These are phyloP conservation scores for Verticillium dahliae DNA, from an alignment of 2,329 filamentous ascomycete species.

Conservation along the genomic window DNA sequence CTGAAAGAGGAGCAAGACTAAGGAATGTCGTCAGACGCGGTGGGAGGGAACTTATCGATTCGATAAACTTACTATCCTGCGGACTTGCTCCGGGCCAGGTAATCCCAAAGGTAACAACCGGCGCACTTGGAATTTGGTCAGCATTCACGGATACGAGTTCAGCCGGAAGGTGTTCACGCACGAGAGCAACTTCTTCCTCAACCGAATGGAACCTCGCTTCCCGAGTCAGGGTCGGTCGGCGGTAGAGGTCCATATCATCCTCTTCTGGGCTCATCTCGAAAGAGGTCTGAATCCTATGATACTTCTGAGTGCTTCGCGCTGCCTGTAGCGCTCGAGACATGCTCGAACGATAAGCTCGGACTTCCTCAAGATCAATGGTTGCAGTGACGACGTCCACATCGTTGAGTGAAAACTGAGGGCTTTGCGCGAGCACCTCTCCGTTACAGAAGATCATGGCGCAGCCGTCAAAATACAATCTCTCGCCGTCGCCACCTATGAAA, in stretches of 20 bases:
- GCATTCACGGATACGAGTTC: not conserved
- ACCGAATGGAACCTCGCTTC: constrained; percentile 49
- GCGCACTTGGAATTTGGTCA: constrained; percentile 30
- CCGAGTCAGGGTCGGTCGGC: constrained; percentile 32
- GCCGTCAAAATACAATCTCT: constrained; percentile 45
- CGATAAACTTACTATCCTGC: constrained; percentile 31
- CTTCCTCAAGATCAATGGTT: constrained; percentile 65
- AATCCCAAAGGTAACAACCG: constrained; percentile 63
- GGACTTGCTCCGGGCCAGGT: constrained; percentile 40
- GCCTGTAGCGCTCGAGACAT: constrained; percentile 54
- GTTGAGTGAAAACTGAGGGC: constrained; percentile 54
- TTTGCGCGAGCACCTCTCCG: constrained; percentile 47
- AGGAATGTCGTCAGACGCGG: not conserved
- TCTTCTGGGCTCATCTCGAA: constrained; percentile 26
- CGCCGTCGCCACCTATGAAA: constrained; percentile 46
- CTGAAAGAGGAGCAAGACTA: constrained; percentile 36
- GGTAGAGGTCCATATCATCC: constrained; percentile 31
- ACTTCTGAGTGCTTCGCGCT: constrained; percentile 34
- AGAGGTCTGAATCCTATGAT: constrained; percentile 34
- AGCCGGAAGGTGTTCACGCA: not conserved
- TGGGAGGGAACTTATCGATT: not conserved
- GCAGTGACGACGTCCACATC: constrained; percentile 62
- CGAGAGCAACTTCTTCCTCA: constrained; percentile 60
- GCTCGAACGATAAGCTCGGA: constrained; percentile 52
- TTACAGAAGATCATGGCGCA: constrained; percentile 57